Percentiles rank a stretch among this genome's conserved stretches.
Conservation (phyloP, 192 early-diverging fungal species). For the Podila clonocystis region DNA sequence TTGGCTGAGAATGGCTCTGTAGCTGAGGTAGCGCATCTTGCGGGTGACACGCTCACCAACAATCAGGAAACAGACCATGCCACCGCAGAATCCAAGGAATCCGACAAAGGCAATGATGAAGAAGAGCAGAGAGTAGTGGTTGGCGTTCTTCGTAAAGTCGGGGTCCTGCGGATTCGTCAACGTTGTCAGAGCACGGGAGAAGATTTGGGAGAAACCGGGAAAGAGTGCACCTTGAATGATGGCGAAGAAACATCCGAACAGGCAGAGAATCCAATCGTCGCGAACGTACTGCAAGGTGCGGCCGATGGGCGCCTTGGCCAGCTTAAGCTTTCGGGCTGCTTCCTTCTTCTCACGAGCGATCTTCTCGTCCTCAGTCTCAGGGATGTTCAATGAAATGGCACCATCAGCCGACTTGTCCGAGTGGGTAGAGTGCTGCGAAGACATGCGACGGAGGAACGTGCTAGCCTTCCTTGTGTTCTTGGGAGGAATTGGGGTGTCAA, state of each 20-base stretch:
- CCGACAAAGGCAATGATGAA: neutral
- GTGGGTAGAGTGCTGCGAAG: neutral
- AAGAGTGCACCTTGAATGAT: slow-evolving; percentile 65
- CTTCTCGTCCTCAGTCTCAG: neutral
- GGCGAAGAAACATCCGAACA: slow-evolving; percentile 58
- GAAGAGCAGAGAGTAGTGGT: slow-evolving; percentile 1
- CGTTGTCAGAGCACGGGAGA: slow-evolving; percentile 48
- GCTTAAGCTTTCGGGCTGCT: neutral
- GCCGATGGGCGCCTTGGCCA: neutral
- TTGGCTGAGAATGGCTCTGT: slow-evolving; percentile 78
- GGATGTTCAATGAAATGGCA: neutral
- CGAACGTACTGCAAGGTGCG: neutral
- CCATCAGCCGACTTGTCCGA: neutral
- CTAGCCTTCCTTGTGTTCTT: too few species aligned
- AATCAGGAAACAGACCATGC: slow-evolving; percentile 68
- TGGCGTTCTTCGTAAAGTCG: neutral
- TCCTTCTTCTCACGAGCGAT: neutral
- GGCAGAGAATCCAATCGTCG: slow-evolving; percentile 7
- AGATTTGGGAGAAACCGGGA: slow-evolving; percentile 71
- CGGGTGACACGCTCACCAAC: slow-evolving; percentile 79
- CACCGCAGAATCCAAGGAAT: slow-evolving; percentile 61
- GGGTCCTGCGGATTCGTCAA: slow-evolving; percentile 32
- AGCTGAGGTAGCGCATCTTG: slow-evolving; percentile 67
- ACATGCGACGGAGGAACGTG: neutral
- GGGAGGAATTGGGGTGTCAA: too few species aligned